Percentiles rank a stretch among this genome's conserved stretches.
These are phyloP conservation scores for Citrullus amarus DNA, from an alignment of 306 rosid species.

Conservation along the genomic window DNA sequence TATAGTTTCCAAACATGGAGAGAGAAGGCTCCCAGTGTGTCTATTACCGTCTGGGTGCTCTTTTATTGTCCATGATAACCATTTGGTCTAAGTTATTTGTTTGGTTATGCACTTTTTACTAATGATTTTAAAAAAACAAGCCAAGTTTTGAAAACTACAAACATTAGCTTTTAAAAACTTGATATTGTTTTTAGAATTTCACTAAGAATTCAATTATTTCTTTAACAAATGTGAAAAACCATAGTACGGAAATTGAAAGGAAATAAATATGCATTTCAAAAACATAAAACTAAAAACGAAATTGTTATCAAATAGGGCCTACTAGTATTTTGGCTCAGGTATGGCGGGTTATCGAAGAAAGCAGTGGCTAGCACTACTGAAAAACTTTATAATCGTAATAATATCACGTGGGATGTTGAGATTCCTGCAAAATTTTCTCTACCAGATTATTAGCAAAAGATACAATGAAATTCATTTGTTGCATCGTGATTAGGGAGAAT, in stretches of 20 bases:
- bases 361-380: neutral
- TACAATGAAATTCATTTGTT: neutral
- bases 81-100: too few species aligned
- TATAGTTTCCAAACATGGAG: neutral
- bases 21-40: neutral
- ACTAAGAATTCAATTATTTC: too few species aligned
- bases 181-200: too few species aligned
- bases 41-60: neutral
- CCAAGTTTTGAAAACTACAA: too few species aligned
- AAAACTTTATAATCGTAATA: neutral
- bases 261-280: too few species aligned
- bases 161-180: too few species aligned
- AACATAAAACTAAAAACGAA: too few species aligned
- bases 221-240: too few species aligned
- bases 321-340: neutral
- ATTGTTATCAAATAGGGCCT: too few species aligned
- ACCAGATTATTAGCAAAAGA: neutral
- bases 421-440: neutral
- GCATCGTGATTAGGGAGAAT: constrained; percentile 35
- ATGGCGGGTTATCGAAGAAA: neutral
- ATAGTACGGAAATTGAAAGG: too few species aligned
- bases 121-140: too few species aligned
- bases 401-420: neutral
- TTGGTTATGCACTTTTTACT: too few species aligned
- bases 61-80: neutral